Base-by-base conservation (phyloP, 208 protist species). In the Acanthamoeba sp. region DNA sequence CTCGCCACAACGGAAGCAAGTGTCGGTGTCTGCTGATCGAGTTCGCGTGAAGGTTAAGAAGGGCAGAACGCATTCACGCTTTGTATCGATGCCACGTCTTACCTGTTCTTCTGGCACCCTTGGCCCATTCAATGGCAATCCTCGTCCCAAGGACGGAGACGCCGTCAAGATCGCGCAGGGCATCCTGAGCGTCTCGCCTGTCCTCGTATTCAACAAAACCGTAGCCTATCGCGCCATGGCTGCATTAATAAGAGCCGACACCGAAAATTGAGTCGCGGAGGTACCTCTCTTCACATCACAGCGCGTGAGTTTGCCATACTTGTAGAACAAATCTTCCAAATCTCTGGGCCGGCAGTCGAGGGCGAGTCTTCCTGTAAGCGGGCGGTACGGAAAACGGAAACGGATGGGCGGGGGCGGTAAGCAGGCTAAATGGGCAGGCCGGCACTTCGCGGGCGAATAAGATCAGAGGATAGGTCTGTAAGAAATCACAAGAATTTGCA, bases 121-220 rank as follows among this genome's bases (percentile, higher is more conserved):
- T 95, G 34, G 93, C 93, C 76, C 71, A 95, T 27, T 95, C 76
- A 18, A 95, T 55, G 71, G 87, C 78, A 14, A 95, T 73, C 22
- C 71, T 48, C 20, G 55, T 57, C 14, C 93, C 93, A 24, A 71
- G 20, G 6, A 95, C 32, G 84, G 55, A 42, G 22, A 29, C 52
- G 20, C 84, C 84, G 45, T 91, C 55, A 4, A 94, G 45, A 27
- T 87, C 92, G n/a, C 76, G 66, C 29, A 95, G 45, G 24, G 93
- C 71, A 38, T 88, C 93, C 80, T 95, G 34, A 22, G 93, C 93
- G 34, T 95, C 93, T 10, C 93, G 27, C 93, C 45, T 34, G 52
- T 95, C 93, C 40, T 95, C 93, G 45, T 88, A 95, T 34, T 90
- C 87, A 9, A 95, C 57, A 45, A 95, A 95, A 32, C 84, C 93